A percentile compares a stretch with the other conserved stretches of the same genome.
phyloP scores from a whole-genome alignment of 1,284 basidiomycete species.

The Pulchroboletus neoregius region DNA sequence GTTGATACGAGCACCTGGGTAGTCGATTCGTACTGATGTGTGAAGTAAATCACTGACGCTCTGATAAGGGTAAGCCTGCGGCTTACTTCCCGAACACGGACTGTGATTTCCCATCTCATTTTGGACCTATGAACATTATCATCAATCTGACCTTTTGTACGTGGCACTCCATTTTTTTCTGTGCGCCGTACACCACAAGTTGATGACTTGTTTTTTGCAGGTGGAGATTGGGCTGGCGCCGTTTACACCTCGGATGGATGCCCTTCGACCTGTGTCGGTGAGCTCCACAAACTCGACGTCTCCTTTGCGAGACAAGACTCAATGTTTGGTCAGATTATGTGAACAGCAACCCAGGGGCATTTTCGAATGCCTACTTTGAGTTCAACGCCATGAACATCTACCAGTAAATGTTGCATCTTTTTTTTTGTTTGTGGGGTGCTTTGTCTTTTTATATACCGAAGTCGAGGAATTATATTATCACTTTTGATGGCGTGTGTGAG shows the following conservation, averaged over 20 bases:
- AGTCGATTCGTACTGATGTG: neutral
- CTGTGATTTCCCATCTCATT: slow-evolving; percentile 18
- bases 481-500: too few relatives aligned
- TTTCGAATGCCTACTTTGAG: slow-evolving; percentile 22
- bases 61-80: slow-evolving; percentile 19
- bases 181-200: too few relatives aligned
- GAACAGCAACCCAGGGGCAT: too few relatives aligned
- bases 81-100: slow-evolving; percentile 20
- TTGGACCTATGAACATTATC: slow-evolving; percentile 24
- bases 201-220: slow-evolving; percentile 13
- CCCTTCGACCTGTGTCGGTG: slow-evolving; percentile 33
- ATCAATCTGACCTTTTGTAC: slow-evolving; percentile 27
- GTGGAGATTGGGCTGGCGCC: slow-evolving; percentile 42
- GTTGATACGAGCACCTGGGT: slow-evolving; percentile 27
- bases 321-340: slow-evolving; percentile 12
- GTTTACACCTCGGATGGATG: slow-evolving; percentile 32
- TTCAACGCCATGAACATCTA: slow-evolving; percentile 29
- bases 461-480: too few relatives aligned
- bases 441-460: too few relatives aligned
- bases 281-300: slow-evolving; percentile 9
- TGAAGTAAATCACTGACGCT: neutral
- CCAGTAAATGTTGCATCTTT: slow-evolving; percentile 3
- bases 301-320: neutral
- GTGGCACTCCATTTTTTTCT: slow-evolving; percentile 4
- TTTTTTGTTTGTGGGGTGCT: too few relatives aligned